Conservation (phyloP, 148 eudicot genomes). For the Suaeda aralocaspica region DNA sequence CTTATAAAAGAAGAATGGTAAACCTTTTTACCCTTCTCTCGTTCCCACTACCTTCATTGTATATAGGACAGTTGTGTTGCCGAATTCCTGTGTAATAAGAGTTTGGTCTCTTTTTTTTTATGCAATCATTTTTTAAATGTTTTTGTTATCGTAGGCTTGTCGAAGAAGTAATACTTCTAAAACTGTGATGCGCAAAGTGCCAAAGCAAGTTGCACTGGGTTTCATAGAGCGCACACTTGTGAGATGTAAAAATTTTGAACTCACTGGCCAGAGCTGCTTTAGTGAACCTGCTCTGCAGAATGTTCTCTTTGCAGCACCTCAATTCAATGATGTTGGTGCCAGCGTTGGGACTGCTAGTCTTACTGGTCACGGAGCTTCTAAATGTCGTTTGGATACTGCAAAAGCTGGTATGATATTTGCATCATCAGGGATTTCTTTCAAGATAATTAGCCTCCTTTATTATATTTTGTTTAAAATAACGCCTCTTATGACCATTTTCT, state of each 20-base stretch:
- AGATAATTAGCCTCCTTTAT: not conserved
- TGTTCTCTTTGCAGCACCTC: slow-evolving; percentile 32
- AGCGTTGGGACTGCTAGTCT: slow-evolving; percentile 16
- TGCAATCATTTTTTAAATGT: too few relatives aligned
- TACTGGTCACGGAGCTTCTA: slow-evolving; percentile 24
- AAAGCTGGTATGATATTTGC: slow-evolving; percentile 32
- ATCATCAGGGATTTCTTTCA: not conserved
- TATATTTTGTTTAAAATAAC: not conserved
- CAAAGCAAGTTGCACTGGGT: slow-evolving; percentile 50
- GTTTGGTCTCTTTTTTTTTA: too few relatives aligned
- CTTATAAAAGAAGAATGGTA: slow-evolving; percentile 56
- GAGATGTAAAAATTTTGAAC: slow-evolving; percentile 42
- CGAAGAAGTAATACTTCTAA: slow-evolving; percentile 40
- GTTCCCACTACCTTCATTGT: not conserved
- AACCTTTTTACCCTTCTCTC: not conserved
- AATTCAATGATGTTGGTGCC: slow-evolving; percentile 25
- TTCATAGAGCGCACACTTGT: slow-evolving; percentile 46
- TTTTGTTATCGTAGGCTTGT: slow-evolving; percentile 30
- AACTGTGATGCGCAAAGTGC: slow-evolving; percentile 44
- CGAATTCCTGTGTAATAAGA: too few relatives aligned
- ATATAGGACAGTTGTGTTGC: too few relatives aligned
- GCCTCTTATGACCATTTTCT: not conserved
- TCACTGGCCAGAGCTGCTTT: slow-evolving; percentile 46
- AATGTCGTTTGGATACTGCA: slow-evolving; percentile 23
- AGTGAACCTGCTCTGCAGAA: slow-evolving; percentile 44